Base-by-base conservation (phyloP, 176 grass and related monocot genomes). In the Phoenix roebelenii region DNA sequence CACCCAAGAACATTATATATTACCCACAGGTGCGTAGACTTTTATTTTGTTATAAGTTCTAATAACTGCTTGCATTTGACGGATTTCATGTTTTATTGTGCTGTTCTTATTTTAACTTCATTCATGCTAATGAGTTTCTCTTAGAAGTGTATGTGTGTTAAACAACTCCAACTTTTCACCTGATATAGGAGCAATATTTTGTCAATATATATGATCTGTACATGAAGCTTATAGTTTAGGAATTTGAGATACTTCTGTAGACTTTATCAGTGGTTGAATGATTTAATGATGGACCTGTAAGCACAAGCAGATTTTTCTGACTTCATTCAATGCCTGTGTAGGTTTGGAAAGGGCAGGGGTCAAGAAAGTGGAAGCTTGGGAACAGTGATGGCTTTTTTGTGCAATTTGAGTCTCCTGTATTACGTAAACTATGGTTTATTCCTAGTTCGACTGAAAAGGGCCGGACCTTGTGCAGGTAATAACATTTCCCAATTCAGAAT, bases 341-440 rank as follows among this genome's bases (percentile, higher is more conserved):
- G 92, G 92, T 97, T 10, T 97, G 92, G 92, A 91, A 97, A 85
- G 92, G 92, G 16, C 81, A 85, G 20, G 92, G 92, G 39, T 97
- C 87, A 52, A 85, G 92, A 55, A 97, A 91, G 72, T 97, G 92
- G 92, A 97, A 91, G 75, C 73, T 97, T 77, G 88, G 85, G 29
- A 87, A 97, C 72, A 97, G 62, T 66, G 84, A 91, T 48, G 92
- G 92, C 15, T 97, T 97, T 75, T 97, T 97, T 76, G 81, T 97
- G 59, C 92, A 97, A 72, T 97, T 97, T 78, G 92, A 97, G 57
- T 85, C 83, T 55, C 72, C 87, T 55, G 12, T 67, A 65, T 39
- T 80, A 50, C 75, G 92, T 54, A 97, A 91, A 56, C 49, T 85
- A 75, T 91, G 87, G 92, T 97, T 91, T 80, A 78, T 97, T 70